Conservation (phyloP, 2,329 filamentous ascomycete genomes). For the Thermothelomyces thermophilus region DNA sequence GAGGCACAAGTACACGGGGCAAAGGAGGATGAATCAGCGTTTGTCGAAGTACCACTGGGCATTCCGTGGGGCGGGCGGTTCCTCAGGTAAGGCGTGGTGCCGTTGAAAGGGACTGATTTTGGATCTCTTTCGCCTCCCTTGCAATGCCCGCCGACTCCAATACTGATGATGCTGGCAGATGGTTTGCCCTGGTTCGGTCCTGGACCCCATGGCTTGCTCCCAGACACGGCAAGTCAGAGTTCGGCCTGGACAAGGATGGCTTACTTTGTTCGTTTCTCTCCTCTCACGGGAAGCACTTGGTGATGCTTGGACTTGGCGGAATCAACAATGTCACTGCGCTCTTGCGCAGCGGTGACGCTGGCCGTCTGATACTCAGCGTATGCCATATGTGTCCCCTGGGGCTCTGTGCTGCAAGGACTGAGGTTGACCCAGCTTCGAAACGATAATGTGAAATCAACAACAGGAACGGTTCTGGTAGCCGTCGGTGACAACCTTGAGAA, state of each 20-base stretch:
- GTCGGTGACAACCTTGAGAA: constrained; percentile 67
- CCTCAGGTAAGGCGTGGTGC: constrained; percentile 43
- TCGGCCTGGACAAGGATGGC: constrained; percentile 69
- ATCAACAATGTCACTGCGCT: constrained; percentile 62
- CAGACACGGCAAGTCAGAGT: constrained; percentile 65
- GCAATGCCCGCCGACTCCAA: too few relatives aligned
- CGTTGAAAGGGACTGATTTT: neutral
- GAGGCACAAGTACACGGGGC: constrained; percentile 50
- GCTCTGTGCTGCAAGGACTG: neutral
- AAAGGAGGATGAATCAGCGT: constrained; percentile 50
- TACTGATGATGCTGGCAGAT: constrained; percentile 39
- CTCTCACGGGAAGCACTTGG: constrained; percentile 63
- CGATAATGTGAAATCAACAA: constrained; percentile 52
- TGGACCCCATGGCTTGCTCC: constrained; percentile 84
- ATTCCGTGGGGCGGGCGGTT: constrained; percentile 49
- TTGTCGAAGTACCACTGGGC: constrained; percentile 53
- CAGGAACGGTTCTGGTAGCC: constrained; percentile 60
- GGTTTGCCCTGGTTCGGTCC: constrained; percentile 74
- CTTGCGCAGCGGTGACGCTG: constrained; percentile 58
- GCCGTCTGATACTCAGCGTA: constrained; percentile 63
- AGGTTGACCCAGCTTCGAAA: constrained; percentile 48
- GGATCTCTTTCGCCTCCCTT: neutral
- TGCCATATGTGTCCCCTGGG: constrained; percentile 25
- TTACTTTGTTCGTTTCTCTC: constrained; percentile 73
- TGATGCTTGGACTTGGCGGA: constrained; percentile 72